phyloP scores from a whole-genome alignment of 805 yeast genomes.

The Candida multigemmis region DNA sequence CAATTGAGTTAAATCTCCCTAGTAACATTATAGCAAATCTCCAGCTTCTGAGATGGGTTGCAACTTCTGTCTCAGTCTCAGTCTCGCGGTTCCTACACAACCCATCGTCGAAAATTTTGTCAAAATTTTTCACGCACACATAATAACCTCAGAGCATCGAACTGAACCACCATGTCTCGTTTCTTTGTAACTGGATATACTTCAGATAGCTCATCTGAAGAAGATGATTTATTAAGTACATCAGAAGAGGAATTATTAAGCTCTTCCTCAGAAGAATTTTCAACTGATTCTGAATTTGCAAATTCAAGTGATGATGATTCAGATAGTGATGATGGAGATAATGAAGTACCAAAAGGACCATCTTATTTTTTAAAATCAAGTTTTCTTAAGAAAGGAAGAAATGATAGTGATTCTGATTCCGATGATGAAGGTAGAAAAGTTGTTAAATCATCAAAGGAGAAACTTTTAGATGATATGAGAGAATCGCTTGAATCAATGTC shows the following conservation, averaged over 20 bases:
- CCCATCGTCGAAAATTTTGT: slow-evolving; percentile 3
- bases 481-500: slow-evolving; percentile 58
- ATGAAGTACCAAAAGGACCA: slow-evolving; percentile 36
- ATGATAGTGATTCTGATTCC: slow-evolving; percentile 33
- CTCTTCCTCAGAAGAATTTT: slow-evolving; percentile 30
- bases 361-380: slow-evolving; percentile 46
- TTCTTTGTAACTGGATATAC: slow-evolving; percentile 67
- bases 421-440: slow-evolving; percentile 74
- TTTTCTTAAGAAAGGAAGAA: slow-evolving; percentile 32
- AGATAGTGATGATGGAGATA: slow-evolving; percentile 26
- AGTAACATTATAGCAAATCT: no score
- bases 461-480: slow-evolving; percentile 80
- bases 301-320: slow-evolving; percentile 13
- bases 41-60: no score
- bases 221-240: slow-evolving; percentile 44
- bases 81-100: no score
- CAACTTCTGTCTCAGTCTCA: no score
- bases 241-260: slow-evolving; percentile 52
- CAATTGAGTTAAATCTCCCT: no score
- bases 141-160: no score
- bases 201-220: slow-evolving; percentile 45
- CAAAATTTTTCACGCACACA: no score
- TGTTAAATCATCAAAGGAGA: slow-evolving; percentile 90
- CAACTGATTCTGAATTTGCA: slow-evolving; percentile 43
- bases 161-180: slow-evolving; percentile 74